Evolutionary conservation across 768 basidiomycete species (phyloP), one percentile per base, ranked within the genome.

Genomic region (Suillus alpinus): DNA sequence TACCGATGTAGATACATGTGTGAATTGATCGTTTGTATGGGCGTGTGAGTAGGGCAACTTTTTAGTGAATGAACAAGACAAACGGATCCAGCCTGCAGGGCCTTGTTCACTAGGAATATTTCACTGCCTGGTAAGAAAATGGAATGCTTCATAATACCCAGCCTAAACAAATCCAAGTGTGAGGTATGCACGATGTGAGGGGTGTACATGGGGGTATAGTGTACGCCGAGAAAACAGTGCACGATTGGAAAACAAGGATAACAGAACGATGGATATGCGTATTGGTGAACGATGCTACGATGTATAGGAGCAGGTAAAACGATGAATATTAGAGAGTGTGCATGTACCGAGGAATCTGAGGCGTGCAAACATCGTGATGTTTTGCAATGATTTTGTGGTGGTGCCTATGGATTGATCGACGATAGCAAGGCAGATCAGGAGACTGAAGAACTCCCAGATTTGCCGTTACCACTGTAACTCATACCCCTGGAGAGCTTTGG

Each of bases 401-500:
- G n/a, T 10, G 40, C 23, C 29, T 3, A 34, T 51, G 32, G 10
- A 12, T 8, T n/a, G 49, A 50, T 32, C 18, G 14, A 6, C n/a
- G 51, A 59, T 39, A 14, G 34, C 44, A 18, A 39, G 20, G 20
- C 39, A 36, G 31, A 50, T 58, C 29, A 58, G 7, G 44, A 53
- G n/a, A 52, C 44, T 59, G 52, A 36, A 12, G 32, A 8, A 40
- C 47, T 57, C 14, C 53, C 55, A 7, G 61, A 13, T 36, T 50
- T 43, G 31, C 37, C 29, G 29, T 40, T 40, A 13, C 61, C 61
- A 37, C 61, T 53, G 29, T 66, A 73, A 46, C 71, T 73, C 62
- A 61, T 62, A 1, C 71, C 72, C 56, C 72, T 75, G 31, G 60
- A 39, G 56, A 69, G 63, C 1, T 60, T 20, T 20, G 69, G 63